Conservation (phyloP, 2,329 filamentous ascomycete genomes). For the Penicillium fuscoglaucum region DNA sequence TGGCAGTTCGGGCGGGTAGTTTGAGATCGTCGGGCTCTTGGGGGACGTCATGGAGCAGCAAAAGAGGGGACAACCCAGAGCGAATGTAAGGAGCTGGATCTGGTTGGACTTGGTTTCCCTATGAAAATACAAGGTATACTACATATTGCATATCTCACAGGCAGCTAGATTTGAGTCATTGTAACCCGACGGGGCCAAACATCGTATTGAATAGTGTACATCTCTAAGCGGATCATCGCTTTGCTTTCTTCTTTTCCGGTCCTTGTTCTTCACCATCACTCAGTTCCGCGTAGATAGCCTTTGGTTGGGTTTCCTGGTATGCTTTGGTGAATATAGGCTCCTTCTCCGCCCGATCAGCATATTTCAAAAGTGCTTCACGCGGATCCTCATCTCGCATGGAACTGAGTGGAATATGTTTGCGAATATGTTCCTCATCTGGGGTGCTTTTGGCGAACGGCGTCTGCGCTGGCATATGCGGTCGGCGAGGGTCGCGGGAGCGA, state of each 20-base stretch:
- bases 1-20: conserved; percentile 10
- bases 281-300: conserved; percentile 84
- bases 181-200: background rate
- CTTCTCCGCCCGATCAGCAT: conserved; percentile 87
- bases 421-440: conserved; percentile 86
- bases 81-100: conserved; percentile 13
- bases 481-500: conserved; percentile 72
- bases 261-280: conserved; percentile 76
- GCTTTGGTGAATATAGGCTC: conserved; percentile 94
- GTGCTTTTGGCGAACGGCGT: conserved; percentile 91
- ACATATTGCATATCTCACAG: background rate
- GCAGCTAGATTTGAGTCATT: too few relatives aligned
- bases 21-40: conserved; percentile 13
- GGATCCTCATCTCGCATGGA: conserved; percentile 96
- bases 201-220: background rate
- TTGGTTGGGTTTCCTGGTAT: conserved; percentile 88
- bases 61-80: conserved; percentile 19
- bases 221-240: conserved; percentile 27
- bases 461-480: conserved; percentile 78
- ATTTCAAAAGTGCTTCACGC: conserved; percentile 88
- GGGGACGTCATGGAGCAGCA: conserved; percentile 20
- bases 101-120: background rate
- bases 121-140: background rate
- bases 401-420: conserved; percentile 82
- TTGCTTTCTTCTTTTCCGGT: conserved; percentile 63